Conservation (phyloP, 2,329 filamentous ascomycete species). For the Talaromyces funiculosus region DNA sequence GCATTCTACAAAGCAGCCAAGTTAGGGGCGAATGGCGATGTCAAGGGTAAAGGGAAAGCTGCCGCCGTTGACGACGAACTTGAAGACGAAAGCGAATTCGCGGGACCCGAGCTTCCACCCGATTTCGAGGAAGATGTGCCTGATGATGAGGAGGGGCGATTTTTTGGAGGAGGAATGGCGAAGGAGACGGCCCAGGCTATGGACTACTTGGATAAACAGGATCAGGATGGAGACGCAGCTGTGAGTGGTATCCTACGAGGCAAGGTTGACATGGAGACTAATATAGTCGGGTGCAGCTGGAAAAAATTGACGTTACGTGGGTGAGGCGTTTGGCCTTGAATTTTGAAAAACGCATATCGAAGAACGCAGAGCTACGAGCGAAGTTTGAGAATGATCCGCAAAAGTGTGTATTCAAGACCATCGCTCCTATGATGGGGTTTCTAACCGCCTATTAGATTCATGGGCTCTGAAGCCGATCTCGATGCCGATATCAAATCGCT, state of each 20-base stretch:
- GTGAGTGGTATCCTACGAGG: conserved; percentile 22
- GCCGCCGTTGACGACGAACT: conserved; percentile 45
- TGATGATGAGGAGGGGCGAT: conserved; percentile 87
- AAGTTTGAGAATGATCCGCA: conserved; percentile 74
- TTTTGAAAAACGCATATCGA: conserved; percentile 86
- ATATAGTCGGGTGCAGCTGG: conserved; percentile 38
- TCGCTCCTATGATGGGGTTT: not conserved
- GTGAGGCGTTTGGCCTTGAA: conserved; percentile 71
- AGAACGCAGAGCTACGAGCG: conserved; percentile 82
- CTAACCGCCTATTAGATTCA: conserved; percentile 48
- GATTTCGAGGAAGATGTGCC: conserved; percentile 54
- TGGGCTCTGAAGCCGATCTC: conserved; percentile 80
- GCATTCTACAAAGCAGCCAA: conserved; percentile 58
- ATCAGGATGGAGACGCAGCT: conserved; percentile 48
- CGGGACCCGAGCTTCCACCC: conserved; percentile 52
- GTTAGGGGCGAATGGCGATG: conserved; percentile 46
- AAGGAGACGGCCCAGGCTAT: conserved; percentile 74
- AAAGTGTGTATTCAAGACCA: conserved; percentile 49
- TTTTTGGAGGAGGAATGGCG: conserved; percentile 89
- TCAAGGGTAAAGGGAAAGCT: conserved; percentile 42
- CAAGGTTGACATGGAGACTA: not conserved
- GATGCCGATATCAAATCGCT: conserved; percentile 82
- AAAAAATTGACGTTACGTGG: conserved; percentile 80
- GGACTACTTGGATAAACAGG: conserved; percentile 74
- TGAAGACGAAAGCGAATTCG: conserved; percentile 43